phyloP scores from a whole-genome alignment of 208 protist species.

The Jaenimonas drosophilae region DNA sequence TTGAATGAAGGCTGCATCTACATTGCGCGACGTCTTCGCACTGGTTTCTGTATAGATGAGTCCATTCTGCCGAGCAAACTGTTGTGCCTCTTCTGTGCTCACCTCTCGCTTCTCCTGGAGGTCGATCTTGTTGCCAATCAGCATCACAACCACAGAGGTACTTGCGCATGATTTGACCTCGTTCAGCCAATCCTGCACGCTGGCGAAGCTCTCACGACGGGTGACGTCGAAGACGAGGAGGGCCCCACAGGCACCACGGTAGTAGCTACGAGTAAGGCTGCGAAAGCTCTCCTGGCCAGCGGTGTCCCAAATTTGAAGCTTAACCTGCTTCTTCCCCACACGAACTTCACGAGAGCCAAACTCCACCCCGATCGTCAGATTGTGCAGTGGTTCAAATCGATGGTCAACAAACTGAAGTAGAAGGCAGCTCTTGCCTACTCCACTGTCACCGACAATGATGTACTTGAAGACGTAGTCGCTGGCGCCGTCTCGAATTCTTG shows the following conservation, averaged over 20 bases:
- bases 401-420: conserved; percentile 85
- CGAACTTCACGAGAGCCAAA: conserved; percentile 90
- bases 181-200: conserved; percentile 97
- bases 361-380: conserved; percentile 91
- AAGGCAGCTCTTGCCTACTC: conserved; percentile 87
- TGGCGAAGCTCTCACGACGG: conserved; percentile 95
- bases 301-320: conserved; percentile 99
- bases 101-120: conserved; percentile 86
- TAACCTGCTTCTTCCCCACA: conserved; percentile 94
- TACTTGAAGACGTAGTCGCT: conserved; percentile 91
- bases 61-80: conserved; percentile 93
- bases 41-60: conserved; percentile 98
- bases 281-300: conserved; percentile 98
- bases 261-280: conserved; percentile 95
- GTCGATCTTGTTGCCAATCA: conserved; percentile 99
- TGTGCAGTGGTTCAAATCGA: conserved; percentile 83
- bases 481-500: too few species aligned
- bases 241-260: conserved; percentile 97
- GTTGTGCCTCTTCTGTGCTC: conserved; percentile 93
- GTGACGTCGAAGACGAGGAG: conserved; percentile 99
- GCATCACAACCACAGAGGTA: conserved; percentile 95
- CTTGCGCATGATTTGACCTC: conserved; percentile 96
- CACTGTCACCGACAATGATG: conserved; percentile 90
- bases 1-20: conserved; percentile 98
- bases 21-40: conserved; percentile 97